phyloP scores from a whole-genome alignment of 2,329 filamentous ascomycete genomes.

The Trichoderma semiorbis region DNA sequence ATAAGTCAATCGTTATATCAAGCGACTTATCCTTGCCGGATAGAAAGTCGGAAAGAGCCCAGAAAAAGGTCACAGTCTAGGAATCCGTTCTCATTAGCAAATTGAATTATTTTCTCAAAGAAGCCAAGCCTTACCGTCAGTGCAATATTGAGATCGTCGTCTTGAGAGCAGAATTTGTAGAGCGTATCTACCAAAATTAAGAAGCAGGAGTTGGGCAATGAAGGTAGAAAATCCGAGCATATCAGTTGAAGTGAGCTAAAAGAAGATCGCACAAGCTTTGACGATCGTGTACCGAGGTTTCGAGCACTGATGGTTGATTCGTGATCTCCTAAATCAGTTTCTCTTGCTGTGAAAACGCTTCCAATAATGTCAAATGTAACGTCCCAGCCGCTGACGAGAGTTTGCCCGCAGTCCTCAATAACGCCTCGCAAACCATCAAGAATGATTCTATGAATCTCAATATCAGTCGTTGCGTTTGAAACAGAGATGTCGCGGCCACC shows the following conservation, averaged over 20 bases:
- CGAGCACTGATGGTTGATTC: constrained; percentile 31
- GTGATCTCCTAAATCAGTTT: constrained; percentile 33
- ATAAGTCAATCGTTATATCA: constrained; percentile 55
- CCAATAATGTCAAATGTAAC: constrained; percentile 81
- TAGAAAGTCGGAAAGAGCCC: constrained; percentile 89
- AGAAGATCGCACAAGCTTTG: constrained; percentile 75
- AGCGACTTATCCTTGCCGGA: constrained; percentile 57
- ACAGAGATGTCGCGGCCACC: constrained; percentile 52
- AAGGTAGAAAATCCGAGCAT: constrained; percentile 86
- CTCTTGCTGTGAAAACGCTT: constrained; percentile 64
- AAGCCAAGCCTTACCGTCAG: constrained; percentile 62
- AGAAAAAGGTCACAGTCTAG: constrained; percentile 89
- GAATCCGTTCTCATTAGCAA: not conserved
- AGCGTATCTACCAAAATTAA: constrained; percentile 80
- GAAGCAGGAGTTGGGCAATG: constrained; percentile 68
- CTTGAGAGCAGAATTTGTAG: constrained; percentile 83
- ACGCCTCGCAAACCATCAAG: constrained; percentile 78
- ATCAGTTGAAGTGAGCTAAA: constrained; percentile 90
- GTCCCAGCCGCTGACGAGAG: constrained; percentile 78
- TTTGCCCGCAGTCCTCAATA: constrained; percentile 84
- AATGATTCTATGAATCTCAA: constrained; percentile 76
- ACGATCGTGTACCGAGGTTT: constrained; percentile 55
- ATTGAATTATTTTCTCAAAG: not conserved
- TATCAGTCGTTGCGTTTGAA: constrained; percentile 59
- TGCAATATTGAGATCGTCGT: constrained; percentile 91